phyloP scores from a whole-genome alignment of 2,329 filamentous ascomycete species.

The Cercospora sp. region DNA sequence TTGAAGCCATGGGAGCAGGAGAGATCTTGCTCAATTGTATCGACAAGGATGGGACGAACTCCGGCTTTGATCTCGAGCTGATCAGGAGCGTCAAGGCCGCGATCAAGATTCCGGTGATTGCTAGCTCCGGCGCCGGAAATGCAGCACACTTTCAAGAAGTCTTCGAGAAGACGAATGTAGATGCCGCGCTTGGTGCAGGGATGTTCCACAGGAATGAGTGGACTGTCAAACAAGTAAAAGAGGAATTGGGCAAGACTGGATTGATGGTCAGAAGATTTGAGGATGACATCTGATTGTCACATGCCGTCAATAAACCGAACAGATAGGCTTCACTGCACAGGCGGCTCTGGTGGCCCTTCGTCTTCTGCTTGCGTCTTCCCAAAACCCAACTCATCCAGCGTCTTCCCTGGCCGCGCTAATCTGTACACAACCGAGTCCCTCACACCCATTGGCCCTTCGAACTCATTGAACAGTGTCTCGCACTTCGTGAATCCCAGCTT shows the following conservation, averaged over 20 bases:
- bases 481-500: constrained; percentile 55
- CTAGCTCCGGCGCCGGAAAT: constrained; percentile 85
- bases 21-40: constrained; percentile 98
- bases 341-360: constrained; percentile 18
- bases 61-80: constrained; percentile 90
- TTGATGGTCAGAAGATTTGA: constrained; percentile 81
- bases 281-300: constrained; percentile 42
- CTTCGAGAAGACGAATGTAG: constrained; percentile 79
- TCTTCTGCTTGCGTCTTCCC: constrained; percentile 1
- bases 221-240: constrained; percentile 91
- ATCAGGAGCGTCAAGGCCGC: constrained; percentile 84
- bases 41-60: constrained; percentile 92
- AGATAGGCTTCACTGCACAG: constrained; percentile 15
- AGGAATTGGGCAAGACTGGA: constrained; percentile 69
- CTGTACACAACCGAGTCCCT: constrained; percentile 41
- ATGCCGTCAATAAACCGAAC: neutral
- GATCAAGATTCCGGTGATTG: constrained; percentile 90
- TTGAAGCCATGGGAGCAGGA: constrained; percentile 92
- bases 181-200: constrained; percentile 90
- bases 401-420: constrained; percentile 33
- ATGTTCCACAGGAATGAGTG: constrained; percentile 98
- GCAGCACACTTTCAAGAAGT: constrained; percentile 89
- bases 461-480: constrained; percentile 45
- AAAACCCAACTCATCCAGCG: constrained; percentile 30
- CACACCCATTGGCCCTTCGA: constrained; percentile 42